Base-by-base conservation (phyloP, 371 early-diverging fungal genomes). In the Actinomucor elegans region DNA sequence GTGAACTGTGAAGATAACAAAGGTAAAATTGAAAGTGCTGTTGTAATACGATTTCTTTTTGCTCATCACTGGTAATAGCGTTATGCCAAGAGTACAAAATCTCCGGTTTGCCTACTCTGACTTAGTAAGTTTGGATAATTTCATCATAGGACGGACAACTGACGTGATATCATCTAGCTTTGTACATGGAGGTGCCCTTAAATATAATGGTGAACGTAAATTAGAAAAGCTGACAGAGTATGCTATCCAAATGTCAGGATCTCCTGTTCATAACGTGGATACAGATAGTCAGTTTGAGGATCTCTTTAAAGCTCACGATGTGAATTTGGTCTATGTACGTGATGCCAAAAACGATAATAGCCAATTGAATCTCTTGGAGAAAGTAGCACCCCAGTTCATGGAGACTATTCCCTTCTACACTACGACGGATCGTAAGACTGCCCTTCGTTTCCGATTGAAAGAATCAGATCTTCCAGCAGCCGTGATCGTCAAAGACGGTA, bases 51-150 rank as follows among this genome's bases (percentile, higher is more conserved):
- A n/a, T n/a, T n/a, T n/a, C n/a, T n/a, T n/a, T n/a, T n/a, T n/a
- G n/a, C n/a, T n/a, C n/a, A n/a, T n/a, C n/a, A n/a, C n/a, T n/a
- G n/a, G n/a, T n/a, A 12, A 7, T 56, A 57, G 69, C 53, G 17
- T 46, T 88, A 17, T 88, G 89, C 57, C 47, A 59, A 11, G 67
- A 74, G 31, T 76, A 75, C 48, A 72, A 70, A 26, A 77, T 94
- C 18, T 69, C 81, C 23, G 95, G 92, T 4, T 90, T 86, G 64
- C 95, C 95, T 23, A 91, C 93, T 7, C 68, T 94, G 33, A 79
- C 74, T 49, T 84, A 83, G 71, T 79, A 83, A 56, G 57, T 48
- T 3, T 14, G 14, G 1, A 17, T 18, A 24, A 14, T 5, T 18
- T 29, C 14, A 4, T 3, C 32, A 15, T 31, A 23, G 12, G 5